These are phyloP conservation scores for Penicillium antarcticum DNA, from an alignment of 495 filamentous ascomycete genomes.

Conservation along the genomic window DNA sequence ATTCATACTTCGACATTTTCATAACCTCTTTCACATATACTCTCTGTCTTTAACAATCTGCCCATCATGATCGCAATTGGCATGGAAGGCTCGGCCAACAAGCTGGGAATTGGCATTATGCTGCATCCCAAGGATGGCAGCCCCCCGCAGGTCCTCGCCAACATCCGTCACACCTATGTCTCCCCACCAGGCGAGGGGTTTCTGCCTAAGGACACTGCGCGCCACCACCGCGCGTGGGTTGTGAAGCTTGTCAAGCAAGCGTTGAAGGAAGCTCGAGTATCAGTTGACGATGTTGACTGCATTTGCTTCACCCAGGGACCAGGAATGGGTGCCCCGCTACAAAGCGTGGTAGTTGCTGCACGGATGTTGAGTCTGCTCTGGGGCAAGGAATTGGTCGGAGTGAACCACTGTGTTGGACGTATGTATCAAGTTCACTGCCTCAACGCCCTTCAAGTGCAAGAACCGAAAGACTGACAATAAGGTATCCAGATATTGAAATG, in stretches of 20 bases:
- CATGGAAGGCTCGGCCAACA: constrained; percentile 96
- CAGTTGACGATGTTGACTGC: constrained; percentile 69
- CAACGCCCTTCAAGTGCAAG: not conserved
- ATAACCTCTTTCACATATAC: not conserved
- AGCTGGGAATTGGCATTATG: constrained; percentile 92
- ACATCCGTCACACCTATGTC: constrained; percentile 89
- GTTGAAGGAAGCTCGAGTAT: constrained; percentile 62
- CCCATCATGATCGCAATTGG: constrained; percentile 76
- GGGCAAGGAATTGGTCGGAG: constrained; percentile 81
- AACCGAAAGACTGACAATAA: constrained; percentile 7
- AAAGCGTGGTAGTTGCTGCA: constrained; percentile 80
- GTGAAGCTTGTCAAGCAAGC: constrained; percentile 74
- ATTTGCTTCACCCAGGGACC: constrained; percentile 96
- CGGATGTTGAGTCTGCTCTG: constrained; percentile 80
- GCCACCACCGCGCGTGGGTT: constrained; percentile 85
- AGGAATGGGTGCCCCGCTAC: constrained; percentile 95
- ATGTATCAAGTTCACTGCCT: constrained; percentile 18
- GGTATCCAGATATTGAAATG: constrained; percentile 80
- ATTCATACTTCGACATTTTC: not conserved
- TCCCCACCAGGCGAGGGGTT: constrained; percentile 93
- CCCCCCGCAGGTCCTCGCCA: constrained; percentile 76
- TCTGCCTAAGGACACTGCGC: constrained; percentile 91
- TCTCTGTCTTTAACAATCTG: not conserved
- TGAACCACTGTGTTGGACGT: constrained; percentile 97
- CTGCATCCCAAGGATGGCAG: constrained; percentile 63